Evolutionary conservation across 2,329 filamentous ascomycete species (phyloP), one percentile per base, ranked within the genome.

Genomic region (Fusarium decemcellulare): DNA sequence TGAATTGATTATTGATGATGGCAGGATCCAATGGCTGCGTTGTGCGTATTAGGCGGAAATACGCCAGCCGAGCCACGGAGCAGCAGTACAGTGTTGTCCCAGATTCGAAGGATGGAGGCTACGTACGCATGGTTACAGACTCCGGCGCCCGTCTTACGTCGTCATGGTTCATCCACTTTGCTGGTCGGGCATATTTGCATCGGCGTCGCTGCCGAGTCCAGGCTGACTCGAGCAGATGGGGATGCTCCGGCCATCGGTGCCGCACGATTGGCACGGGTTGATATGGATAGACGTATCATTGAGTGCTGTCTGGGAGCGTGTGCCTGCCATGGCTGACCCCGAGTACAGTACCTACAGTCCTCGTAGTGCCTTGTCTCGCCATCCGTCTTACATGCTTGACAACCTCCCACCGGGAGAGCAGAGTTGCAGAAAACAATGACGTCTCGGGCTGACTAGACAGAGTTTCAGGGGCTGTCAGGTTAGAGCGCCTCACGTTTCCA

Each of bases 161-260:
- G 63, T 70, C 63, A 67, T 60, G 11, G 32, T 55, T 44, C 40
- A 36, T 44, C 51, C n/a, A n/a, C 39, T 9, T n/a, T 54, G 51
- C 40, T 43, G 52, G 52, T 55, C 40, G 44, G 52, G 50, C 50
- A 42, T 42, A 42, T 42, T 42, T 36, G 37, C 34, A 32, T 50
- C 34, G 29, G 30, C 6, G n/a, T 50, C 46, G 46, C 46, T 15
- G 11, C 15, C 29, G n/a, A 34, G 46, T 14, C 40, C 50, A 59
- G 50, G 39, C 63, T 70, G 66, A 64, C 67, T 70, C 67, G 59
- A 70, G 47, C 14, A 53, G 57, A 55, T 39, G 8, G 34, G 65
- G 43, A 57, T 42, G 29, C 29, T 56, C 61, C 60, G 48, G 53
- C 23, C 56, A 40, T 63, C 32, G 66, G 44, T 56, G 40, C 58